Evolutionary conservation across 768 basidiomycete genomes (phyloP).

Genomic region (Termitomyces sp.): DNA sequence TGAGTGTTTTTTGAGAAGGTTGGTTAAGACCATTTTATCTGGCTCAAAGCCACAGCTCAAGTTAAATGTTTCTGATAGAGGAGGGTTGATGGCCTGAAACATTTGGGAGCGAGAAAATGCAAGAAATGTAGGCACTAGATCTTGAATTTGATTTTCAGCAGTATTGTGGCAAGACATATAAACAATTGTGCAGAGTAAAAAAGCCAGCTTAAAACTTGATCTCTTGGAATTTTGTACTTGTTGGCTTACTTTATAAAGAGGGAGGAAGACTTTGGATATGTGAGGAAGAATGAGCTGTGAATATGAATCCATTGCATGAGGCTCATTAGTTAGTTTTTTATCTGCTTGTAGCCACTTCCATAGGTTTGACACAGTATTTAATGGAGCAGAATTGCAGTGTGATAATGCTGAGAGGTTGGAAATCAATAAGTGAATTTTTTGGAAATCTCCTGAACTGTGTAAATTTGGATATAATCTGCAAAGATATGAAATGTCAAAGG

Average conservation of each 20-base stretch:
- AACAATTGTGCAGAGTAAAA: not conserved
- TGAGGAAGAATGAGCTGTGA: not conserved
- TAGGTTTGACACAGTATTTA: not conserved
- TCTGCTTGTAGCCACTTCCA: not conserved
- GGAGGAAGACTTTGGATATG: not conserved
- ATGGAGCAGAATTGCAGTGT: not conserved
- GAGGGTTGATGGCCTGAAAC: not conserved
- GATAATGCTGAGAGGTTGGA: not conserved
- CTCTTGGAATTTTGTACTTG: not conserved
- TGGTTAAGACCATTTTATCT: not conserved
- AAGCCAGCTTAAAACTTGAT: not conserved
- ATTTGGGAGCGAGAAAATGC: not conserved
- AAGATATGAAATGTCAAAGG: not conserved
- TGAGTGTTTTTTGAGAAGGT: not conserved
- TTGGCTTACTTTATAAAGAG: not conserved
- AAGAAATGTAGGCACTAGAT: not conserved
- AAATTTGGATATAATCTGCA: not conserved
- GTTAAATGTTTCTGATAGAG: not conserved
- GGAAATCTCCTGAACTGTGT: not conserved
- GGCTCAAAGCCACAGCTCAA: not conserved
- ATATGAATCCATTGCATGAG: not conserved
- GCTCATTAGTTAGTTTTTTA: not conserved
- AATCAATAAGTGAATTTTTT: not conserved
- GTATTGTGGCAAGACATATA: not conserved
- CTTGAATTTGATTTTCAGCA: not conserved